These are phyloP conservation scores for Microbotryum lychnidis-dioicae DNA, from an alignment of 1,284 basidiomycete genomes.

Conservation along the genomic window DNA sequence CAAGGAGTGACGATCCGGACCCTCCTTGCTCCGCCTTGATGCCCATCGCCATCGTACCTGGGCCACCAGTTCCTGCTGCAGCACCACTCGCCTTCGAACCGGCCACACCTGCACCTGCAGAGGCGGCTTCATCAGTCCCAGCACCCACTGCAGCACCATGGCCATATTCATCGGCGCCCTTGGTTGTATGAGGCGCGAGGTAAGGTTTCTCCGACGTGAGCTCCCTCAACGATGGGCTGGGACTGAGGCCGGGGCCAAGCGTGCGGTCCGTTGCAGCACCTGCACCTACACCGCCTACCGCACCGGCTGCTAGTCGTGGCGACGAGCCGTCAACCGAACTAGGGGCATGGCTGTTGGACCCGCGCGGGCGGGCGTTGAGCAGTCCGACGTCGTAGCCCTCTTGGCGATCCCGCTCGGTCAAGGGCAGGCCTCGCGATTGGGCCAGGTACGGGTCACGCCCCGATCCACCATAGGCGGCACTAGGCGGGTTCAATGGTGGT, in stretches of 20 bases:
- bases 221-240: too few relatives aligned
- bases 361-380: slow-evolving; percentile 21
- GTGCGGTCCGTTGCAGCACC: background rate
- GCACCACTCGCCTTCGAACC: background rate
- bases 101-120: background rate
- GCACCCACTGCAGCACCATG: background rate
- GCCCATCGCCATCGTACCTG: background rate
- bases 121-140: background rate
- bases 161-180: background rate
- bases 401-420: slow-evolving; percentile 28
- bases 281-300: background rate
- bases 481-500: too few relatives aligned
- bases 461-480: too few relatives aligned
- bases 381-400: slow-evolving; percentile 31
- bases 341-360: slow-evolving; percentile 3
- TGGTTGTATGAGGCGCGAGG: background rate
- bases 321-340: background rate
- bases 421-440: slow-evolving; percentile 14
- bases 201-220: background rate
- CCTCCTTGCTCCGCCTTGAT: background rate
- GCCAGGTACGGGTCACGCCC: slow-evolving; percentile 24
- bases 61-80: background rate
- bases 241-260: background rate
- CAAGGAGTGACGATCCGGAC: too few relatives aligned
- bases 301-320: slow-evolving; percentile 3